Base-by-base conservation (phyloP, 2,329 filamentous ascomycete genomes). In the Penicillium sp. region DNA sequence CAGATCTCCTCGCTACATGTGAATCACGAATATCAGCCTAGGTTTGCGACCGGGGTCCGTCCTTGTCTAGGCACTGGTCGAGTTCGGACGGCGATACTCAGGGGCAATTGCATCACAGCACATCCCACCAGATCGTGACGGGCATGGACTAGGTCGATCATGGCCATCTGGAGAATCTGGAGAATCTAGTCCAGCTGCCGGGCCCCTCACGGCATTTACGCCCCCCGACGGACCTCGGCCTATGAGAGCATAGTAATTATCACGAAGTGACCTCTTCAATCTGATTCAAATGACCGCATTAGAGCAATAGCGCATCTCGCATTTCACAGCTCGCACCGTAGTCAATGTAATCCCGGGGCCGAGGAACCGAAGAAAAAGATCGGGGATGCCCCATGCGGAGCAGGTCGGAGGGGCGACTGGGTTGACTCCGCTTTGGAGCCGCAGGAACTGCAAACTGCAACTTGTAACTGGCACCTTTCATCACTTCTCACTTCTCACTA, bases 351-450 rank as follows among this genome's bases (percentile, higher is more conserved):
- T 10, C 5, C 17, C 6, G 34, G 3, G 20, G 34, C 17, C 10
- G 17, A 10, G 20, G 20, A 8, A 37, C 34, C 13, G 34, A 50
- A 46, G 29, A n/a, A n/a, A n/a, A n/a, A n/a, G 49, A 42, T 40
- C 42, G 51, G 51, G 41, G 48, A 51, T n/a, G 44, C 46, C 49
- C 44, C 45, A 55, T 54, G 55, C 59, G 61, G 61, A 61, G 59
- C 46, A 63, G 55, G 41, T 59, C 61, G 61, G 61, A 62, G 58
- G 58, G 57, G 57, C 37, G 20, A 13, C 13, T 39, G 40, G 23
- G 10, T n/a, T 36, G 54, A 58, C 60, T 63, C 60, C 60, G 60
- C 60, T 62, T 61, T 61, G 27, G 27, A 30, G 27, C 27, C 27
- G 7, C 27, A 30, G 7, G 27, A 30, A 30, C 27, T 33, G 32